A percentile compares a stretch with the other conserved stretches of the same genome.
Evolutionary conservation across 192 early-diverging fungal genomes (phyloP).

Genomic region (Backusella morwellensis): DNA sequence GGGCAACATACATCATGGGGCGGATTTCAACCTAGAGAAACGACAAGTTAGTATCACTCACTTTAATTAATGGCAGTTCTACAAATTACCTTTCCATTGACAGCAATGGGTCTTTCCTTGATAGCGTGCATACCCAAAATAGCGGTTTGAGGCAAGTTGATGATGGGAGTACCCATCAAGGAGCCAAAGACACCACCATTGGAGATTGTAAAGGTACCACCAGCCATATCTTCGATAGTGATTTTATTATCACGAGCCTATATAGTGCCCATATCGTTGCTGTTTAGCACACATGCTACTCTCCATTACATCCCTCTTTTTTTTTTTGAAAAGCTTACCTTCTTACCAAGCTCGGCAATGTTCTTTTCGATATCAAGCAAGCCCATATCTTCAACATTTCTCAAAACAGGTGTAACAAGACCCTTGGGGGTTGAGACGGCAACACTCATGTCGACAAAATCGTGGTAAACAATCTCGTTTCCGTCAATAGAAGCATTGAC

Average conservation of each 20-base stretch:
- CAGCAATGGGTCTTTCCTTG: constrained; percentile 94
- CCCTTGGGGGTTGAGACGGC: constrained; percentile 99
- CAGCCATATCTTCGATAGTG: constrained; percentile 96
- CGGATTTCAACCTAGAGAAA: constrained; percentile 66
- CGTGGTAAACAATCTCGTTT: constrained; percentile 86
- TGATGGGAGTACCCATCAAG: constrained; percentile 95
- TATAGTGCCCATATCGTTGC: background rate
- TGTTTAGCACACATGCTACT: background rate
- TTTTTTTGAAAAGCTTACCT: constrained; percentile 43
- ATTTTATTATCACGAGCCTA: constrained; percentile 94
- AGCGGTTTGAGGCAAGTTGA: constrained; percentile 96
- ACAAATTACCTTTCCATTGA: constrained; percentile 73
- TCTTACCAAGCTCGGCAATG: constrained; percentile 83
- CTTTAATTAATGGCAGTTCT: background rate
- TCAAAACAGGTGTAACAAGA: constrained; percentile 93
- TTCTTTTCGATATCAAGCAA: constrained; percentile 92
- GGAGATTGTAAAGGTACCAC: constrained; percentile 98
- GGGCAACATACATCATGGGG: constrained; percentile 97
- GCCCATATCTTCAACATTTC: constrained; percentile 85
- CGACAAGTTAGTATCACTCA: background rate
- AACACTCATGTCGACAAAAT: constrained; percentile 93
- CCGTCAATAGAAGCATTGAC: constrained; percentile 97
- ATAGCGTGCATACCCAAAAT: constrained; percentile 99
- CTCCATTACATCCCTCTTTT: background rate
- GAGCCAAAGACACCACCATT: constrained; percentile 99